Conservation (phyloP, 2,329 filamentous ascomycete genomes). For the Sporothrix schenckii region DNA sequence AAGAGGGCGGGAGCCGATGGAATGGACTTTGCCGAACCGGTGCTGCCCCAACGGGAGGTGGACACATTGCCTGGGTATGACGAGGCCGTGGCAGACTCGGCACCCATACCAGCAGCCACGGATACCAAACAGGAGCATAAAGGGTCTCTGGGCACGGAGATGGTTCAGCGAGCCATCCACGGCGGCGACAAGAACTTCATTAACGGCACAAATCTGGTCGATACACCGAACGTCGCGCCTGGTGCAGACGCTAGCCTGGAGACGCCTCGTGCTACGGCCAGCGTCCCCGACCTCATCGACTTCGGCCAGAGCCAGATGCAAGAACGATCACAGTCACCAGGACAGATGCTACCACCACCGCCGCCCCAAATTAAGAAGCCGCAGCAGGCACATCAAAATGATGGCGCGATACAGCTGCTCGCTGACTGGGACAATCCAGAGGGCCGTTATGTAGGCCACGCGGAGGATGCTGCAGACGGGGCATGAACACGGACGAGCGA, state of each 20-base stretch:
- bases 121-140: neutral
- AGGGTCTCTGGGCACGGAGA: constrained; percentile 30
- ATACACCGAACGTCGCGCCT: neutral
- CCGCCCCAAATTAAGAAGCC: neutral
- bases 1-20: neutral
- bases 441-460: constrained; percentile 32
- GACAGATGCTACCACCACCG: constrained; percentile 4
- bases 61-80: neutral
- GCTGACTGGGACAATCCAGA: constrained; percentile 38
- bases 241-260: no score
- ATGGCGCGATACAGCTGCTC: constrained; percentile 24
- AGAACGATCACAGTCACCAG: neutral
- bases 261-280: neutral
- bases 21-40: neutral
- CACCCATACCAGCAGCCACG: no score
- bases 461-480: neutral
- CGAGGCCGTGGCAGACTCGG: neutral
- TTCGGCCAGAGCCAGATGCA: neutral
- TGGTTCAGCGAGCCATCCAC: constrained; percentile 34
- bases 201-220: neutral
- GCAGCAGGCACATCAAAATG: neutral
- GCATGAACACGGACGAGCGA: neutral
- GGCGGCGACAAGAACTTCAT: neutral
- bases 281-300: neutral
- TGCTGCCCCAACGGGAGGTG: neutral